phyloP scores from a whole-genome alignment of 2,329 filamentous ascomycete genomes.

The Exophiala alcalophila region DNA sequence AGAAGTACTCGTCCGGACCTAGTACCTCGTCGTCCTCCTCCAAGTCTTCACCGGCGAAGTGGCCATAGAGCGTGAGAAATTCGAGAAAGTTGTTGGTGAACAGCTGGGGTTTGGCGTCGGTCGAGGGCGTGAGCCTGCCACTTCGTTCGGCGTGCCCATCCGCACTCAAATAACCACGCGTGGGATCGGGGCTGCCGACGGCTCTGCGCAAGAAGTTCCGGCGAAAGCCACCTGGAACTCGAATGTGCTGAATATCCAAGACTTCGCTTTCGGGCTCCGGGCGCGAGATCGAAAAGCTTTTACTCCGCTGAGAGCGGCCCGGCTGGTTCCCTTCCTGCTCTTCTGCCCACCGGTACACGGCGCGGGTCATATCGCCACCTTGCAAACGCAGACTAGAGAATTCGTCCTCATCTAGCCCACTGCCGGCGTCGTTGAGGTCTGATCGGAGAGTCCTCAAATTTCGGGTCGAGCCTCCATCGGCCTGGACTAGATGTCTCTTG shows the following conservation, averaged over 20 bases:
- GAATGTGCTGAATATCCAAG: constrained; percentile 84
- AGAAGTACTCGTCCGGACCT: constrained; percentile 86
- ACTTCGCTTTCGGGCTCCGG: constrained; percentile 76
- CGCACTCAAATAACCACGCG: constrained; percentile 38
- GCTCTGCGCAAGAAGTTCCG: constrained; percentile 81
- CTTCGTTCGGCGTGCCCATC: constrained; percentile 36
- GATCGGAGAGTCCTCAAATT: constrained; percentile 36
- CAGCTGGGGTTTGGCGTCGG: constrained; percentile 54
- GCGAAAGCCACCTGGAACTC: constrained; percentile 88
- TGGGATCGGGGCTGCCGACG: constrained; percentile 61
- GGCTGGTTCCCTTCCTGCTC: constrained; percentile 68
- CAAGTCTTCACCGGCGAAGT: constrained; percentile 94
- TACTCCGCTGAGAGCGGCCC: constrained; percentile 66
- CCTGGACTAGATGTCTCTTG: constrained; percentile 79
- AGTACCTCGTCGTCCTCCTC: constrained; percentile 94
- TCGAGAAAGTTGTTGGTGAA: constrained; percentile 94
- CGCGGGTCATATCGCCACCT: constrained; percentile 88
- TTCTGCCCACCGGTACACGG: constrained; percentile 96
- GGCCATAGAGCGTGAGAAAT: constrained; percentile 90
- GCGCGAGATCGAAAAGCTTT: constrained; percentile 78
- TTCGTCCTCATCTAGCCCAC: constrained; percentile 63
- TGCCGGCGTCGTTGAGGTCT: constrained; percentile 33
- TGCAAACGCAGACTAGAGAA: constrained; percentile 93
- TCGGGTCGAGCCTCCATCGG: constrained; percentile 46
- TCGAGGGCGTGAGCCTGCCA: constrained; percentile 36